Conservation (phyloP, 164 flowering plant genomes). For the Hamamelis virginiana region DNA sequence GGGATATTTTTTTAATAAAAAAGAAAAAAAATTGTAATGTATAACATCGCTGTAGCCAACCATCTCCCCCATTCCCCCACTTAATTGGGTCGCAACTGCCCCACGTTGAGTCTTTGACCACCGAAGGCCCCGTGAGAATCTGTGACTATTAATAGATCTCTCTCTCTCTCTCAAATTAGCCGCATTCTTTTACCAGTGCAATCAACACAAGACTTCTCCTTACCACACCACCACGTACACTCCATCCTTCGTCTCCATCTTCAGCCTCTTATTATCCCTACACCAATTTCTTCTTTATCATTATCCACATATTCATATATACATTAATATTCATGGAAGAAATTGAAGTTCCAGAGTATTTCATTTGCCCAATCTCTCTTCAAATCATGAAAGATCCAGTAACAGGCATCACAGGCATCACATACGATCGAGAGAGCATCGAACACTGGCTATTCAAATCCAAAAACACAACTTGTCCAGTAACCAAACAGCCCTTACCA, state of each 20-base stretch:
- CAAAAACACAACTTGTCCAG: slow-evolving; percentile 47
- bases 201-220: no score
- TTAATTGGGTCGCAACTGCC: no score
- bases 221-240: no score
- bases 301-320: no score
- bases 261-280: not conserved
- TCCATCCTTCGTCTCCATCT: not conserved
- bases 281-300: not conserved
- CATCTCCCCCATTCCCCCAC: no score
- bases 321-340: slow-evolving; percentile 32
- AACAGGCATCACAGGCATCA: slow-evolving; percentile 56
- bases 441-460: slow-evolving; percentile 47
- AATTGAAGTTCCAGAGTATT: slow-evolving; percentile 53
- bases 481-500: slow-evolving; percentile 52
- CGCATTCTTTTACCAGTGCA: slow-evolving; percentile 24
- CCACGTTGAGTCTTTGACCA: no score
- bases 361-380: slow-evolving; percentile 70
- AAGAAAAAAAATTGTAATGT: no score
- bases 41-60: no score
- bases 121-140: no score
- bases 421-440: slow-evolving; percentile 70
- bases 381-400: slow-evolving; percentile 81
- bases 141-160: no score
- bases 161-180: slow-evolving; percentile 3
- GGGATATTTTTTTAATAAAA: no score